A percentile compares a stretch with the other conserved stretches of the same genome.
Evolutionary conservation across 2,329 filamentous ascomycete species (phyloP).

Genomic region (Trichoderma polysporum): DNA sequence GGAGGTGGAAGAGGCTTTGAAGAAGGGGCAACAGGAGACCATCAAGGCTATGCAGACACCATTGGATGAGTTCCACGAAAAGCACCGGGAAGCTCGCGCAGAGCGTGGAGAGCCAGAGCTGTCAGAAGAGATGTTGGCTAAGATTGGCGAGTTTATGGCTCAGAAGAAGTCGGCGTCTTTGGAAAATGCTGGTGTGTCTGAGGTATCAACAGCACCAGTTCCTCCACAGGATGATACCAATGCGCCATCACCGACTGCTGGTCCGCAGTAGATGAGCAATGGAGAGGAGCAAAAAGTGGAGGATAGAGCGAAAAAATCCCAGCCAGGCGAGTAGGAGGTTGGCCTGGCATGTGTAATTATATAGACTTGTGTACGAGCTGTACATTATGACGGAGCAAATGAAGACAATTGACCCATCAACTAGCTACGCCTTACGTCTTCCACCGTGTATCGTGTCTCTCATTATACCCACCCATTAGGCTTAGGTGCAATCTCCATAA

Average conservation of each 20-base stretch:
- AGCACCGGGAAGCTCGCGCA: conserved; percentile 51
- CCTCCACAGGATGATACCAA: conserved; percentile 16
- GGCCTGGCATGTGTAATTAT: conserved; percentile 34
- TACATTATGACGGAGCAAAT: conserved; percentile 30
- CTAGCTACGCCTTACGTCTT: background rate
- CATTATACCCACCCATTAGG: background rate
- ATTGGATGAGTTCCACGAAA: conserved; percentile 58
- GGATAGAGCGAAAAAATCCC: background rate
- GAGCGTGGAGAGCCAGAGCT: conserved; percentile 56
- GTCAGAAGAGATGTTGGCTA: conserved; percentile 58
- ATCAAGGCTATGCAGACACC: conserved; percentile 51
- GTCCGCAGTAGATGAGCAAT: background rate
- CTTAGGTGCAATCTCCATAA: background rate
- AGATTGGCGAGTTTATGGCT: conserved; percentile 62
- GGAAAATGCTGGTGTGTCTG: conserved; percentile 39
- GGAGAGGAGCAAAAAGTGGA: background rate
- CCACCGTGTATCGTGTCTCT: background rate
- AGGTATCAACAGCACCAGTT: conserved; percentile 29
- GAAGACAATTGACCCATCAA: conserved; percentile 7
- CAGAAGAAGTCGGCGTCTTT: conserved; percentile 48
- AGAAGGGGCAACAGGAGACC: conserved; percentile 37
- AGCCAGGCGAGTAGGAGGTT: background rate
- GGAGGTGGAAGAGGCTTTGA: conserved; percentile 55
- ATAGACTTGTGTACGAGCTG: conserved; percentile 33
- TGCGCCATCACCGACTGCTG: conserved; percentile 6